Evolutionary conservation across 169 alveolate genomes (phyloP).

Genomic region (Toxoplasma gondii): DNA sequence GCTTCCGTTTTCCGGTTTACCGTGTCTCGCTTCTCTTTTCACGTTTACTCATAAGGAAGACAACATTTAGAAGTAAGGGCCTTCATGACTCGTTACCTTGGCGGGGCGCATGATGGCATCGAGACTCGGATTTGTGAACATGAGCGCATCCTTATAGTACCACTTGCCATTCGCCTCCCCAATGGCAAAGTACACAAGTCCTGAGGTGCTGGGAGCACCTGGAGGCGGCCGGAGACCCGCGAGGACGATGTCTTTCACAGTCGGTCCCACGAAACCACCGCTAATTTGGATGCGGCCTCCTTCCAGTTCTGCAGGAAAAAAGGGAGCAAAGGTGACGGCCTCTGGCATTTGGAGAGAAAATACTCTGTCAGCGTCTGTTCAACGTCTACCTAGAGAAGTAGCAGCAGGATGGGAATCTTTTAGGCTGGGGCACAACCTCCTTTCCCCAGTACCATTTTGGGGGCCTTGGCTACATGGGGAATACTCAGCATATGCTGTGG

Average conservation of each 20-base stretch:
- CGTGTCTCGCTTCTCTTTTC: no score
- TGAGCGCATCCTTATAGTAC: constrained; percentile 16
- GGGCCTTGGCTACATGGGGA: no score
- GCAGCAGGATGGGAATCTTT: neutral
- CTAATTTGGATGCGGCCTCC: constrained; percentile 43
- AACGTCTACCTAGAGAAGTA: neutral
- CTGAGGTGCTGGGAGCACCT: neutral
- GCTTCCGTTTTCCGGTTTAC: no score
- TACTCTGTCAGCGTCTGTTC: neutral
- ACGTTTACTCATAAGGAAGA: no score
- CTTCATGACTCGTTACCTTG: neutral
- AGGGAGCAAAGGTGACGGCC: neutral
- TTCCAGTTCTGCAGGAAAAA: constrained; percentile 46
- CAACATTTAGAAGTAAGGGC: no score
- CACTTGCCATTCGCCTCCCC: constrained; percentile 12
- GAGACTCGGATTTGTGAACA: neutral
- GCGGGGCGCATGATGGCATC: constrained; percentile 24
- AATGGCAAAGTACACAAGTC: neutral
- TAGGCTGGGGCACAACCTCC: no score
- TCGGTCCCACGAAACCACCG: constrained; percentile 66
- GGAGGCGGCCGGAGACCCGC: constrained; percentile 4
- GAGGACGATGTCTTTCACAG: constrained; percentile 34
- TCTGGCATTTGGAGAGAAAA: neutral
- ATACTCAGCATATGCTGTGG: no score
- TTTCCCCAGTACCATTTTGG: no score